Evolutionary conservation across 2,329 filamentous ascomycete genomes (phyloP), one percentile per base, ranked within the genome.

Genomic region (Venturia aucupariae): DNA sequence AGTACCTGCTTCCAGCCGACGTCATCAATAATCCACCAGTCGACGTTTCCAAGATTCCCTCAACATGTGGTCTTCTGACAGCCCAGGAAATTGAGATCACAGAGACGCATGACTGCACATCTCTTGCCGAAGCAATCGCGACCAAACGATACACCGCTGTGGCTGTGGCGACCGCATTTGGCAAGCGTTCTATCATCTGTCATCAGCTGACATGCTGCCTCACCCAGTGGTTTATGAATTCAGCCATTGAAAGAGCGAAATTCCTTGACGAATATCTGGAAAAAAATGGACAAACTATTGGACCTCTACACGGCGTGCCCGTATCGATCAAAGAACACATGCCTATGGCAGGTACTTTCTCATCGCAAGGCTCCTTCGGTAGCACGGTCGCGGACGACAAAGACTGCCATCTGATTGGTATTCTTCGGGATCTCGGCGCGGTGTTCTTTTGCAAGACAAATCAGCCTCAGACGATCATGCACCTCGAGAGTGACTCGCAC

Each of bases 261-360:
- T 68, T 71, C 57, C 68, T 77, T 1, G 65, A 10, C 66, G 69
- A 73, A 19, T 73, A 66, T 19, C 42, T 46, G 15, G 22, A 41
- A 15, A 27, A 48, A 11, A 17, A 61, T n/a, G 64, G 54, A 11
- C 11, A 30, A 22, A n/a, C 65, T 6, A n/a, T 66, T n/a, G 88
- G 88, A 0, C 86, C 87, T 1, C 78, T 91, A 1, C 88, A 90
- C 71, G 88, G 86, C 72, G 65, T 88, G 0, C 85, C 85, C 0
- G 76, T 88, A 60, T 84, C 86, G 0, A 79, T 91, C 60, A 91
- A 91, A 70, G 88, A 90, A 74, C 86, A 87, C 70, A 87, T 90
- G 77, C 81, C 88, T 65, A 75, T 89, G 15, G 72, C 73, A 2
- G 84, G 84, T 5, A 70, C 80, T 2, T 77, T 80, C 65, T 69